Percentiles rank a stretch among this genome's conserved stretches.
Evolutionary conservation across 2,329 filamentous ascomycete genomes (phyloP).

Genomic region (Aspergillus aculeatinus): DNA sequence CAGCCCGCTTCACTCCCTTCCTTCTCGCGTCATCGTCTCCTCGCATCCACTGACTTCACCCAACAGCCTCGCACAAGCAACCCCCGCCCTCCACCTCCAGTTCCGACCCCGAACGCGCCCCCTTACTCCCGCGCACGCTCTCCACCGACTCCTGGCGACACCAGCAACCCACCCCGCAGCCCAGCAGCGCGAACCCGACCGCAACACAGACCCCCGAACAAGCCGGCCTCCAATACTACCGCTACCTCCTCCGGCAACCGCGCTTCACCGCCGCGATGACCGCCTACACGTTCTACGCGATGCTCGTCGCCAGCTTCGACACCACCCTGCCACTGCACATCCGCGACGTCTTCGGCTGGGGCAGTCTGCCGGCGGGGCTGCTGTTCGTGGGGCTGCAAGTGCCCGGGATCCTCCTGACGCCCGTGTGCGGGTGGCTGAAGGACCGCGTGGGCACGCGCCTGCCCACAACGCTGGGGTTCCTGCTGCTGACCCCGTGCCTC

Average conservation of each 20-base stretch:
- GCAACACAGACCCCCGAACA: background rate
- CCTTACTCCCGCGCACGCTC: background rate
- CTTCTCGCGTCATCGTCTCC: too few species aligned
- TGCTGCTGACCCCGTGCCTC: constrained; percentile 4
- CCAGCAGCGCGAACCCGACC: background rate
- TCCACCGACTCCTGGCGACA: background rate
- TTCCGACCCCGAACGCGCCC: background rate
- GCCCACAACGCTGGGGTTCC: constrained; percentile 11
- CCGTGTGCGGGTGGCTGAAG: constrained; percentile 18
- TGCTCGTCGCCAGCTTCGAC: constrained; percentile 20
- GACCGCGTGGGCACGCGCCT: constrained; percentile 18
- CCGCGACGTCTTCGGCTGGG: constrained; percentile 23
- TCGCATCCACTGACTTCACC: background rate
- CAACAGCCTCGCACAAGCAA: background rate
- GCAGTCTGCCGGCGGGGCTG: constrained; percentile 14
- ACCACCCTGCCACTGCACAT: constrained; percentile 28
- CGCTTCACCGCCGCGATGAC: constrained; percentile 16
- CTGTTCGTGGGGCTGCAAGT: constrained; percentile 21
- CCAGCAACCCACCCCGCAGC: background rate
- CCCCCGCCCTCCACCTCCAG: background rate
- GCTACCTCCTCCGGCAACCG: constrained; percentile 12
- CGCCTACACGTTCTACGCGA: constrained; percentile 7
- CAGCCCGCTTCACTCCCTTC: background rate
- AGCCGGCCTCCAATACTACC: constrained; percentile 15
- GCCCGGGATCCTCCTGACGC: constrained; percentile 16